phyloP scores from a whole-genome alignment of 2,329 filamentous ascomycete genomes.

The Dryadomyces quercivorus region DNA sequence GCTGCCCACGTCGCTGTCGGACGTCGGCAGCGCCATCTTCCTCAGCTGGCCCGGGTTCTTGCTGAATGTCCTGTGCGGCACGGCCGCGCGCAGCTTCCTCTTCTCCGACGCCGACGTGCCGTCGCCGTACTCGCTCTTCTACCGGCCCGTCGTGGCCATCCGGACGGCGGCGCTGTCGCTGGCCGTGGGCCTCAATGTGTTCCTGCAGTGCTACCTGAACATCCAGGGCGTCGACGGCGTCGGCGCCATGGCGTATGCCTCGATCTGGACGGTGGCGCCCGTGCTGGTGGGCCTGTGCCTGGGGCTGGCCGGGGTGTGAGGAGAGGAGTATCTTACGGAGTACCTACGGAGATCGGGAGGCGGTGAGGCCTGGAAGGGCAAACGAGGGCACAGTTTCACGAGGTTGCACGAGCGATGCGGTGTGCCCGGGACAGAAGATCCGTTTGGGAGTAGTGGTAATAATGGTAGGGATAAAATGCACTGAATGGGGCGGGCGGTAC shows the following conservation, averaged over 20 bases:
- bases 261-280: conserved; percentile 60
- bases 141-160: conserved; percentile 40
- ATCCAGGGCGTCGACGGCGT: conserved; percentile 56
- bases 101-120: conserved; percentile 48
- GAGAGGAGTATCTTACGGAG: neutral
- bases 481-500: too few relatives aligned
- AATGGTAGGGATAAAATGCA: too few relatives aligned
- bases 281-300: conserved; percentile 44
- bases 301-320: conserved; percentile 19
- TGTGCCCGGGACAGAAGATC: too few relatives aligned
- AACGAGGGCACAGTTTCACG: too few relatives aligned
- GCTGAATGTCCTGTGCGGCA: conserved; percentile 44
- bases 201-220: conserved; percentile 52
- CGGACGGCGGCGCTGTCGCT: conserved; percentile 50
- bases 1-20: conserved; percentile 30
- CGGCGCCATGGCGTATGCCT: conserved; percentile 62
- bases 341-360: neutral
- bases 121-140: neutral
- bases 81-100: conserved; percentile 63
- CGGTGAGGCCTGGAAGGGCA: too few relatives aligned
- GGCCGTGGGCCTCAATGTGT: conserved; percentile 45
- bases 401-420: too few relatives aligned
- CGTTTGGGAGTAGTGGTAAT: too few relatives aligned
- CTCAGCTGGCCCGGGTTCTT: conserved; percentile 41
- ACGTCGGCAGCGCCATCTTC: conserved; percentile 14